Evolutionary conservation across 129 eudicot genomes (phyloP).

Genomic region (Dittrichia graveolens): DNA sequence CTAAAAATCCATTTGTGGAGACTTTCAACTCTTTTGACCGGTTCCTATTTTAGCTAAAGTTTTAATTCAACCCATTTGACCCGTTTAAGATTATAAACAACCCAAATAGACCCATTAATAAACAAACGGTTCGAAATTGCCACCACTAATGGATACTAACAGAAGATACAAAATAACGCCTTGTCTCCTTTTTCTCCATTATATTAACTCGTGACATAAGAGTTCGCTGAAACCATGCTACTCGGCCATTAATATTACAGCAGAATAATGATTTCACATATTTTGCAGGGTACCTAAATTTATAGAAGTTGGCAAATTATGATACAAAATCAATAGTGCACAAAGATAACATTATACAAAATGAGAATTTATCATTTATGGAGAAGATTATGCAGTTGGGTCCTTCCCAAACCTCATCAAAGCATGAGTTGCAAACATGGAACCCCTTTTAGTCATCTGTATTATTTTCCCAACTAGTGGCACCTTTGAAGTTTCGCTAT

Average conservation of each 20-base stretch:
- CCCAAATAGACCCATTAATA: no score
- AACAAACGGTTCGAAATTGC: neutral
- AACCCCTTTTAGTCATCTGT: slow-evolving; percentile 57
- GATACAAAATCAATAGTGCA: neutral
- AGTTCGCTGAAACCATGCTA: slow-evolving; percentile 4
- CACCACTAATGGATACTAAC: slow-evolving; percentile 5
- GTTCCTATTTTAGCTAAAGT: neutral
- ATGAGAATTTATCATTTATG: slow-evolving; percentile 17
- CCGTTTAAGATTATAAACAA: no score
- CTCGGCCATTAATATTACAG: neutral
- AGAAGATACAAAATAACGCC: neutral
- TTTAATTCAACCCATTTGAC: no score
- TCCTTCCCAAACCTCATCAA: slow-evolving; percentile 90
- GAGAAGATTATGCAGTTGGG: slow-evolving; percentile 33
- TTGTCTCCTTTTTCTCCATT: neutral
- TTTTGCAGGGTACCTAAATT: neutral
- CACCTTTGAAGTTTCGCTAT: slow-evolving; percentile 54
- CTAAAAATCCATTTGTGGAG: neutral
- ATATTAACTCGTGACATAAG: neutral
- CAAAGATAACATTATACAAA: slow-evolving; percentile 16
- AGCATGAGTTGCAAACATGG: slow-evolving; percentile 82
- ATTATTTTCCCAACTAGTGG: slow-evolving; percentile 62
- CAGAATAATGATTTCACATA: slow-evolving; percentile 1
- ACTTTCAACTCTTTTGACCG: neutral
- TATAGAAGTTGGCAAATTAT: slow-evolving; percentile 5